A percentile compares a stretch with the other conserved stretches of the same genome.
Conservation (phyloP, 1,284 basidiomycete genomes). For the Waitea zeae region DNA sequence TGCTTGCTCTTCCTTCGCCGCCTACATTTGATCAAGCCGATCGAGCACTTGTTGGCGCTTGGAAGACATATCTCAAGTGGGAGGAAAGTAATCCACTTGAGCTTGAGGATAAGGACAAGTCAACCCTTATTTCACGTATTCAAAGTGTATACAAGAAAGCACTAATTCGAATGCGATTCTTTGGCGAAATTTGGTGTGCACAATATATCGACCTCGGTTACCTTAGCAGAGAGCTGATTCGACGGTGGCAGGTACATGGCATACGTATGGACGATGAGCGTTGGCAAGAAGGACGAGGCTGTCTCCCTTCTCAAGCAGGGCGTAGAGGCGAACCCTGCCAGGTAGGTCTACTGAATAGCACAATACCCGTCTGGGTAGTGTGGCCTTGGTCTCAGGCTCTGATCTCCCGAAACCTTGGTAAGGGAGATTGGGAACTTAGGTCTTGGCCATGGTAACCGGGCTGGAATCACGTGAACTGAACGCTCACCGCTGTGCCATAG, state of each 20-base stretch:
- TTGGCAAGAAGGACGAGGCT: slow-evolving; percentile 75
- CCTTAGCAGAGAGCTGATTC: not conserved
- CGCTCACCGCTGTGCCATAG: no score
- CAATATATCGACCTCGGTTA: not conserved
- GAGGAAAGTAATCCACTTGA: slow-evolving; percentile 91
- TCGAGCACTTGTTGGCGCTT: slow-evolving; percentile 60
- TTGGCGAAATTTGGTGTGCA: slow-evolving; percentile 80
- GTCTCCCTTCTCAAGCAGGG: slow-evolving; percentile 70
- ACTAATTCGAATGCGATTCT: slow-evolving; percentile 82
- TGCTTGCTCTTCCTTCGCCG: slow-evolving; percentile 48
- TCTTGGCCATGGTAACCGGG: no score
- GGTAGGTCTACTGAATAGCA: no score
- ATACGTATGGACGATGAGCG: slow-evolving; percentile 53
- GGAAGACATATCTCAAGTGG: slow-evolving; percentile 91
- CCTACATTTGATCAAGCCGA: slow-evolving; percentile 67
- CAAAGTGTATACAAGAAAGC: slow-evolving; percentile 81
- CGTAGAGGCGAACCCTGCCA: slow-evolving; percentile 77
- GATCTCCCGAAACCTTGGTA: no score
- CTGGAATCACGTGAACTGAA: no score
- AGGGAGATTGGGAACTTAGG: no score
- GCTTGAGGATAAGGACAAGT: slow-evolving; percentile 73
- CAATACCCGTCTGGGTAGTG: no score
- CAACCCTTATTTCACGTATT: slow-evolving; percentile 51
- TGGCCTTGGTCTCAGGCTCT: no score
- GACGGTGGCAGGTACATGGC: slow-evolving; percentile 71